Conservation (phyloP, 2,329 filamentous ascomycete species). For the Coniochaeta prunicola region DNA sequence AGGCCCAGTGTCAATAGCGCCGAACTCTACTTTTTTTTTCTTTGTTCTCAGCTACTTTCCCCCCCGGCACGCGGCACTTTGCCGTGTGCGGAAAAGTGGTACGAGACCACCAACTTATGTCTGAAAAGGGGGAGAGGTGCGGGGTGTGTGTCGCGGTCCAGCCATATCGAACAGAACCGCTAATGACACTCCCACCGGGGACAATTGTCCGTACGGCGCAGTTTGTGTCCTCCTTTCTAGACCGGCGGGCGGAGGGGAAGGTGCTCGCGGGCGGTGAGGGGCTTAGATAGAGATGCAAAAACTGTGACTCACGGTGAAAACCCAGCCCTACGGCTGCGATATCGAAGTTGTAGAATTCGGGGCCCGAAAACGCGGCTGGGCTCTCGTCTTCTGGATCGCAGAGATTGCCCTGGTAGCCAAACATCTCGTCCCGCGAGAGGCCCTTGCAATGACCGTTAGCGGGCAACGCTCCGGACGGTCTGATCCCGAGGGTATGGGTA, state of each 20-base stretch:
- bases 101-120: neutral
- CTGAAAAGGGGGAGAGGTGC: neutral
- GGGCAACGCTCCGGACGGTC: neutral
- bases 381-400: conserved; percentile 34
- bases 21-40: neutral
- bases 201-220: neutral
- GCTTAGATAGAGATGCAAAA: neutral
- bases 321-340: conserved; percentile 45
- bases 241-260: neutral
- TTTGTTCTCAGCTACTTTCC: neutral
- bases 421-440: conserved; percentile 43
- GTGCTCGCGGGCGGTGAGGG: neutral
- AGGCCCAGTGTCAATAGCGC: neutral
- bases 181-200: neutral
- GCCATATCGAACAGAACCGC: neutral
- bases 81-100: neutral
- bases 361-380: conserved; percentile 47
- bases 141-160: neutral
- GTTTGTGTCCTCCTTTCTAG: neutral
- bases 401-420: conserved; percentile 52
- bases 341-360: conserved; percentile 64
- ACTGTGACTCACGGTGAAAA: conserved; percentile 11
- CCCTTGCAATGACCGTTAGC: conserved; percentile 26
- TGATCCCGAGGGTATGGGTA: neutral
- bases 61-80: neutral